A percentile compares a stretch with the other conserved stretches of the same genome.
phyloP scores from a whole-genome alignment of 1,284 basidiomycete genomes.

The Cutaneotrichosporon sp. region DNA sequence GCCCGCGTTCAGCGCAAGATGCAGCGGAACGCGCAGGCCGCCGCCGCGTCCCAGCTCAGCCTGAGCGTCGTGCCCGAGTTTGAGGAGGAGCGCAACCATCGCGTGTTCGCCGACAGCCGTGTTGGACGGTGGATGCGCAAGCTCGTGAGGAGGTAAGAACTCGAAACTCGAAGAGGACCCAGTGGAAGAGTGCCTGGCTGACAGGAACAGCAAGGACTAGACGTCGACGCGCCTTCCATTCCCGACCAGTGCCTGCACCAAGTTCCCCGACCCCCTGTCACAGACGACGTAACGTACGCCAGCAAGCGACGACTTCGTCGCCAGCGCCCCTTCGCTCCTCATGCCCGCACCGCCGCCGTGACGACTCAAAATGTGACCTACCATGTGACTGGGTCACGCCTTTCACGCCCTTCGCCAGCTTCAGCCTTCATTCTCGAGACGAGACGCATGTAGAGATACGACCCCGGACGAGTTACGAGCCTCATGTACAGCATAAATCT shows the following conservation, averaged over 20 bases:
- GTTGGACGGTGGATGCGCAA: constrained; percentile 7
- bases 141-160: neutral
- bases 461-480: neutral
- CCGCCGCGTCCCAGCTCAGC: neutral
- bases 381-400: neutral
- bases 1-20: neutral
- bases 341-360: too few relatives aligned
- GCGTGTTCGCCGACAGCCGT: neutral
- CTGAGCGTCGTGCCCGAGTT: neutral
- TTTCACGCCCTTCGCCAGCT: too few relatives aligned
- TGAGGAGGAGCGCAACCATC: constrained; percentile 9
- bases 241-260: neutral
- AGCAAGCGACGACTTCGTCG: neutral
- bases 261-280: too few relatives aligned
- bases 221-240: neutral
- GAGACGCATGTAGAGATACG: neutral
- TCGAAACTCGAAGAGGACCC: neutral
- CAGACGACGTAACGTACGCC: neutral
- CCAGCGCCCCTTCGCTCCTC: neutral
- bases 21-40: neutral
- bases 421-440: neutral
- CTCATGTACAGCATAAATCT: neutral
- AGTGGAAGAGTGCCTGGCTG: neutral
- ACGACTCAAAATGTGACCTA: neutral
- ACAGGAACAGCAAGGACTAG: constrained; percentile 4